Base-by-base conservation (phyloP, 2,329 filamentous ascomycete genomes). In the Colletotrichum melonis region DNA sequence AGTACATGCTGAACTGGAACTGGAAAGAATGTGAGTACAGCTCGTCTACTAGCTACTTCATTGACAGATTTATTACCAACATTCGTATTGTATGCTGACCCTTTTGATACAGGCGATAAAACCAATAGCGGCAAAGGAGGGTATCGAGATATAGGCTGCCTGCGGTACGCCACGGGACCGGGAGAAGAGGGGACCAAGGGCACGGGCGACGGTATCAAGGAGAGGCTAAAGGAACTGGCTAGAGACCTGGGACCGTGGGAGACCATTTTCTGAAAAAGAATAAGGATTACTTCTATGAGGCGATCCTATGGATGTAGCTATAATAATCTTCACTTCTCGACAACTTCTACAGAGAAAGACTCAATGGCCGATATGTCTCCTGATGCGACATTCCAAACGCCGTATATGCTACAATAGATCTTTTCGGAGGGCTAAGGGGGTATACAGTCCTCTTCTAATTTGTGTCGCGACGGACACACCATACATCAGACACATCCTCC, bases 21-120 rank as follows among this genome's bases (percentile, higher is more conserved):
- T 65, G 67, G 67, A 30, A 58, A 6, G 16, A 16, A 0, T 69
- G 60, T 69, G 16, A 65, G 67, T 65, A 35, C 28, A 57, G 3
- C 26, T 32, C 5, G 26, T 28, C 26, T 8, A 19, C 16, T 7
- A n/a, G 42, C 42, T 49, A 1, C 16, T 32, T 26, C 4, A 32
- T 35, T 65, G 30, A 14, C n/a, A 12, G 4, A 3, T 11, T n/a
- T 9, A 16, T 26, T 12, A n/a, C 8, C 14, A 16, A n/a, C 6
- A 57, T n/a, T n/a, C 2, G 12, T 4, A n/a, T 9, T 11, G 14
- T 56, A 3, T n/a, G 6, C 55, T 32, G 26, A 57, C 16, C 6
- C 6, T 30, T 3, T 22, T 3, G 6, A n/a, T n/a, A 22, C 28
- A 57, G 55, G 26, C 19, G 28, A 19, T 32, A 7, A 5, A n/a